phyloP scores from a whole-genome alignment of 768 basidiomycete genomes.

The Coprinellus micaceus region DNA sequence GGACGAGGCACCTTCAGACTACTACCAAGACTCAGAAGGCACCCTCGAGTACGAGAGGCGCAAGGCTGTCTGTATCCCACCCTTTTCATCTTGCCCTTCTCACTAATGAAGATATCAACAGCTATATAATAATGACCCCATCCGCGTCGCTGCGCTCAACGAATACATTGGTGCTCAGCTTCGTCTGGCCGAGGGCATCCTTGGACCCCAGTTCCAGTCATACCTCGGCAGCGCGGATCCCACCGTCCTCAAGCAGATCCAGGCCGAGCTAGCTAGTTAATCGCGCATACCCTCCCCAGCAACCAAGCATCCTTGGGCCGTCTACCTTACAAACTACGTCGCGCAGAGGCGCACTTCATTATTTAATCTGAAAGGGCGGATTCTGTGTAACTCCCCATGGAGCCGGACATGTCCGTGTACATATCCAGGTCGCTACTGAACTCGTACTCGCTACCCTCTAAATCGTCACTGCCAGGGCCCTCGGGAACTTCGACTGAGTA shows the following conservation, averaged over 20 bases:
- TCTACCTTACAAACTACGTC: too few relatives aligned
- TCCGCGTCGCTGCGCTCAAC: constrained; percentile 64
- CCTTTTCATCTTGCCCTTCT: constrained; percentile 4
- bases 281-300: neutral
- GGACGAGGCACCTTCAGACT: constrained; percentile 51
- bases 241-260: constrained; percentile 68
- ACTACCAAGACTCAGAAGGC: constrained; percentile 61
- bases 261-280: constrained; percentile 38
- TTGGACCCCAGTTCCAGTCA: constrained; percentile 59
- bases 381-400: constrained; percentile 49
- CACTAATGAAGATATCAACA: constrained; percentile 28
- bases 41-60: constrained; percentile 78
- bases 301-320: too few relatives aligned
- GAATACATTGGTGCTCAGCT: constrained; percentile 55
- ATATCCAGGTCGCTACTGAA: constrained; percentile 53
- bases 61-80: constrained; percentile 47
- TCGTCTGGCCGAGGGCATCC: constrained; percentile 57
- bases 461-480: constrained; percentile 23
- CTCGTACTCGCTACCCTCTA: constrained; percentile 53
- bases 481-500: constrained; percentile 42
- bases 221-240: constrained; percentile 71
- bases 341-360: neutral
- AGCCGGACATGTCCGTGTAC: constrained; percentile 55
- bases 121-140: constrained; percentile 69
- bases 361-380: constrained; percentile 38